Base-by-base conservation (phyloP, 108 stramenopile genomes). In the Asterionellopsis glacialis region DNA sequence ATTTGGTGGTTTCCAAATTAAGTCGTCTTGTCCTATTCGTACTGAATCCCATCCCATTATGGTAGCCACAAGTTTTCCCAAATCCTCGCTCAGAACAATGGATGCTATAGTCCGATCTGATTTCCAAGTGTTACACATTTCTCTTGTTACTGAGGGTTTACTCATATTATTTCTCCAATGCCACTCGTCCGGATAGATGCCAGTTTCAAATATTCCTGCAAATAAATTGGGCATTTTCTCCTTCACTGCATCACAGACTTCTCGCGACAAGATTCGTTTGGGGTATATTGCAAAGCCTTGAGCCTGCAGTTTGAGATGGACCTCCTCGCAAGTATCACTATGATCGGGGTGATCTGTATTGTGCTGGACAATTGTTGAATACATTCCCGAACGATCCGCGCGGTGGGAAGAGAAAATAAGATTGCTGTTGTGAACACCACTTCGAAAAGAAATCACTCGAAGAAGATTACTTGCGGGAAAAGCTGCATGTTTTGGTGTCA, bases 81-180 rank as follows among this genome's bases (percentile, higher is more conserved):
- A 49, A 3, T 57, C 19, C 19, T 64, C 54, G 39, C 42, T 55
- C 1, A 73, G 64, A 7, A 83, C 83, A n/a, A 83, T 50, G 6
- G 49, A 33, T 12, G 81, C 79, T 39, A 87, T 68, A 11, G 40
- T 40, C 4, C 60, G 41, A 42, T 64, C 61, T 22, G 76, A 42
- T 62, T 87, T 87, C 83, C 83, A 87, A 1, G 64, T 64, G 58
- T 87, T 87, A 47, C 82, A 79, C 4, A 87, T 80, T 53, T 87
- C 79, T 45, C 79, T 52, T 19, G 80, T 63, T 9, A 58, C 77
- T 23, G 68, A 28, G 11, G 58, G 60, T 41, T 39, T 41, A 41
- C 60, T 63, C 13, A 80, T 72, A 15, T 74, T 76, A 15, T 68
- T 55, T 42, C 67, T 41, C 83, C 83, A 87, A 67, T 87, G 83